These are phyloP conservation scores for Primulina huaijiensis DNA, from an alignment of 257 asterid genomes.

Conservation along the genomic window DNA sequence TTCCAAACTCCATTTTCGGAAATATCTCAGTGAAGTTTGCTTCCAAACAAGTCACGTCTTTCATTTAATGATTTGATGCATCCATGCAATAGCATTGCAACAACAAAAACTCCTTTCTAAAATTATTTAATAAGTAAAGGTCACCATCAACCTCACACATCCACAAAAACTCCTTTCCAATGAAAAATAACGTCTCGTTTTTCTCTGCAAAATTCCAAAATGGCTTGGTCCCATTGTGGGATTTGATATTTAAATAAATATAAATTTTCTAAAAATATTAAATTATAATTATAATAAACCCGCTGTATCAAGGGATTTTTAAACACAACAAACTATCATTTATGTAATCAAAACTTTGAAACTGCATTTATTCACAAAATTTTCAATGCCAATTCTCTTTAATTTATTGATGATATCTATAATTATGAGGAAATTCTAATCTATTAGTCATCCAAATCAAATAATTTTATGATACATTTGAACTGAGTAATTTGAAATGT, in stretches of 20 bases:
- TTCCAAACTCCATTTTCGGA: neutral
- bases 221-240: neutral
- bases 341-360: too few species aligned
- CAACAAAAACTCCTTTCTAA: conserved; percentile 6
- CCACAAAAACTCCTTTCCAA: conserved; percentile 24
- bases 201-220: neutral
- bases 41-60: conserved; percentile 30
- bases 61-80: conserved; percentile 32
- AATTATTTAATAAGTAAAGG: conserved; percentile 11
- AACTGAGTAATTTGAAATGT: too few species aligned
- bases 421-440: too few species aligned
- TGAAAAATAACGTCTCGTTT: neutral
- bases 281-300: too few species aligned
- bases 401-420: too few species aligned
- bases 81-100: neutral
- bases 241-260: neutral
- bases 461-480: too few species aligned
- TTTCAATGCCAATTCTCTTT: too few species aligned
- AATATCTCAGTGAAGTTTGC: conserved; percentile 27
- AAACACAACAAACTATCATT: too few species aligned
- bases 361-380: too few species aligned
- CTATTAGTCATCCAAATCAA: too few species aligned
- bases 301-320: too few species aligned
- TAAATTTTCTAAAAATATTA: too few species aligned
- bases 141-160: conserved; percentile 42